Base-by-base conservation (phyloP, 2,329 filamentous ascomycete species). In the Aureobasidium sp. region DNA sequence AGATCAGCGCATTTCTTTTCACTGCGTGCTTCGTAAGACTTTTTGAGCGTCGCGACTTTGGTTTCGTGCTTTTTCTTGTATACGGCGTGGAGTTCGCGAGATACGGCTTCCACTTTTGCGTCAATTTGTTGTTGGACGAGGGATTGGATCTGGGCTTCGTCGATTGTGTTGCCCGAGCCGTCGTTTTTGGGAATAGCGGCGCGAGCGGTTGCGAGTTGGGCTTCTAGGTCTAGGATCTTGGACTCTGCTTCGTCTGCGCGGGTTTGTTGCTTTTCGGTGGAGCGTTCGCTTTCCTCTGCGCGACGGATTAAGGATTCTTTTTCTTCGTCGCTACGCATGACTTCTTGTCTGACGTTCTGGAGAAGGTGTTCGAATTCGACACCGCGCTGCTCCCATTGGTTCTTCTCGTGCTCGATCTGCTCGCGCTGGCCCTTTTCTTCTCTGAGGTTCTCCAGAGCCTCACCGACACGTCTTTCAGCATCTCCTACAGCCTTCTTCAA, bases 1-100 rank as follows among this genome's bases (percentile, higher is more conserved):
- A 96, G 83, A 68, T 93, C 89, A 59, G 84, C 84, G 62, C 93
- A 84, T 70, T 88, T 90, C 80, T 95, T 95, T 75, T 96, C 91
- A 84, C 91, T 94, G 60, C 93, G 86, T 50, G 84, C 83, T 73
- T 97, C 91, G 76, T 97, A 87, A 70, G 82, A 84, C 68, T 86
- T 85, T 72, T 87, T 97, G 66, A 99, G 81, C 4, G 92, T 93
- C 0, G 90, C 84, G 48, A 97, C 93, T 78, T 99, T 99, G 65
- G 87, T 90, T 78, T 97, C 93, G 73, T 99, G 94, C 77, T 99
- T 99, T 71, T 88, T 86, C 78, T 97, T 97, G 82, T 99, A 99
- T 10, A 96, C 82, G 0, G 87, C 83, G 72, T 99, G 94, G 44
- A 99, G 82, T 71, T 99, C 94, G 32, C 91, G 84, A n/a, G 76